Evolutionary conservation across 208 protist genomes (phyloP), one percentile per base, ranked within the genome.

Genomic region (Leishmania braziliensis): DNA sequence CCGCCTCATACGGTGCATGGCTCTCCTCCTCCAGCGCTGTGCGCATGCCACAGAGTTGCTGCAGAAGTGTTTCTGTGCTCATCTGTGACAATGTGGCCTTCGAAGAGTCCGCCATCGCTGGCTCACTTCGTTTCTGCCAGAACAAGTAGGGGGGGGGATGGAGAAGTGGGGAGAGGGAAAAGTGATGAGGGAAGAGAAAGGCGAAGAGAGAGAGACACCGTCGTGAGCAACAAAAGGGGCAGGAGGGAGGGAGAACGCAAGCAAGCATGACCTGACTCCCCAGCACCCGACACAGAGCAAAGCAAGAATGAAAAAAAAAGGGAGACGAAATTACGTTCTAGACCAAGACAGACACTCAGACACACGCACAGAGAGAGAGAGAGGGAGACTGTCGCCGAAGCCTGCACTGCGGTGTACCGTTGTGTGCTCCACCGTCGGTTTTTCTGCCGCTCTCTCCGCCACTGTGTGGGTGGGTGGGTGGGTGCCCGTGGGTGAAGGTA

Each of bases 1-100:
- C 71, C 0, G 20, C 39, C 71, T 82, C 82, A 68, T 85, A 85
- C 9, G 82, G 82, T 18, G 82, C 77, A 60, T 85, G 77, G 16
- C 50, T 81, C 46, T 85, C 77, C 9, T 20, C 66, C 29, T 56
- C 77, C 23, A 36, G 26, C 8, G 20, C 36, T 53, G 54, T 51
- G 50, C 68, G 62, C 6, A 46, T 29, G 36, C 2, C 33, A 56
- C 51, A 36, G 51, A 66, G 53, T 10, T 60, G 39, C 56, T 48
- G 53, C 18, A 29, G 5, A 65, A 77, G 10, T 14, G 20, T 1
- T 23, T 77, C 73, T 23, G 73, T 20, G 53, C 73, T 77, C 36
- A 66, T 56, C 33, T 12, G 73, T 18, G 73, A 62, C 33, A 62
- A 18, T 23, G 77, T 66, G 5, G 33, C 33, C 63, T 51, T 74